These are phyloP conservation scores for Cryoendolithus antarcticus DNA, from an alignment of 2,329 filamentous ascomycete genomes.

Conservation along the genomic window DNA sequence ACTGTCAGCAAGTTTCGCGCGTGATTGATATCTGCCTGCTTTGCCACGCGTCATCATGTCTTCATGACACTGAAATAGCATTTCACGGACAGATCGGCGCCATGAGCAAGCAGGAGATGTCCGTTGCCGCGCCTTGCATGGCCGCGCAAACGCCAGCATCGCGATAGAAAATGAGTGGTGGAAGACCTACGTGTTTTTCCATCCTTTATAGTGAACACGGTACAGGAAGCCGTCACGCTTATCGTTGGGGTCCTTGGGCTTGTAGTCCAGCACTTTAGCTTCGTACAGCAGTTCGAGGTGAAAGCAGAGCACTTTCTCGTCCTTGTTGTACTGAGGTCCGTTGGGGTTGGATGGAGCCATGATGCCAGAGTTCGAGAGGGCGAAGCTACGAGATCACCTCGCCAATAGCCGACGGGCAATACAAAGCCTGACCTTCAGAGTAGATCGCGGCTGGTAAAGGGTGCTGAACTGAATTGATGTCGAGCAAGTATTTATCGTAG, in stretches of 20 bases:
- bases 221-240: constrained; percentile 71
- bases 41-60: no score
- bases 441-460: no score
- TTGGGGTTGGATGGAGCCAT: constrained; percentile 46
- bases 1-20: constrained; percentile 2
- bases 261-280: constrained; percentile 81
- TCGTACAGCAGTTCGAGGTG: constrained; percentile 96
- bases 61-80: background rate
- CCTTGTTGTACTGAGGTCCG: constrained; percentile 50
- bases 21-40: no score
- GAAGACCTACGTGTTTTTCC: constrained; percentile 78
- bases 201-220: constrained; percentile 96
- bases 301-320: constrained; percentile 93
- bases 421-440: no score
- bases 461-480: no score
- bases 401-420: no score
- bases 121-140: no score
- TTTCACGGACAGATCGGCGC: background rate
- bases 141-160: no score
- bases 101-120: background rate
- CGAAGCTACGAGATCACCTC: no score
- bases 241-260: constrained; percentile 47
- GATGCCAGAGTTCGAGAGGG: background rate
- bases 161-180: no score
- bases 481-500: no score